Evolutionary conservation across 495 filamentous ascomycete genomes (phyloP), one percentile per base, ranked within the genome.

Genomic region (Choiromyces venosus): DNA sequence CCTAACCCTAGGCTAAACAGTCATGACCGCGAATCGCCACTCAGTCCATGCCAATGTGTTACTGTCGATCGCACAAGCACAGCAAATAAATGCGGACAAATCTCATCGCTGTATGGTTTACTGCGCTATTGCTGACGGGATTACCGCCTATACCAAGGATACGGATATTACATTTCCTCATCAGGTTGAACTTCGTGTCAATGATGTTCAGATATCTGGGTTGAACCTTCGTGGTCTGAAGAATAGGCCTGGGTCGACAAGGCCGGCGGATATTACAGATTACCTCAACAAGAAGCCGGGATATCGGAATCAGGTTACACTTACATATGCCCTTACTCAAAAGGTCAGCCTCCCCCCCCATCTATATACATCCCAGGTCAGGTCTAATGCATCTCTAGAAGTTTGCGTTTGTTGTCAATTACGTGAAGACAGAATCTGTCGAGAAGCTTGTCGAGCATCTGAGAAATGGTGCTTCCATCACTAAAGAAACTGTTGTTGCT

Each of bases 221-320:
- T 88, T 90, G 18, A 98, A 97, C 79, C 86, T 95, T 67, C 91
- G 94, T 72, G 95, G 95, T 4, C 83, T 99, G 69, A 99, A 99
- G 82, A 97, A 96, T 81, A 94, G 93, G 79, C 91, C 95, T 12
- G 95, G 95, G 36, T 94, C 95, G 38, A 97, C 95, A 39, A 88
- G 91, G 69, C 95, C 95, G 9, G 93, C 91, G 25, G 95, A 99
- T 83, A 90, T 99, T 64, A 98, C 95, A 19, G 84, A 85, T 73
- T 86, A 88, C 73, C 83, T 96, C 33, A 91, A 90, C 44, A 89
- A 87, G 69, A 84, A 83, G 3, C 71, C 87, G 19, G 85, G 86
- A 40, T 96, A 94, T 79, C 82, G 84, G 10, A 98, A 99, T 80
- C 87, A 85, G 40, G 83, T 99, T 70, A 86, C 89, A 14, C 87